Percentiles rank a stretch among this genome's conserved stretches.
phyloP scores from a whole-genome alignment of 2,329 filamentous ascomycete species.

The Ceratocystis cubensis region DNA sequence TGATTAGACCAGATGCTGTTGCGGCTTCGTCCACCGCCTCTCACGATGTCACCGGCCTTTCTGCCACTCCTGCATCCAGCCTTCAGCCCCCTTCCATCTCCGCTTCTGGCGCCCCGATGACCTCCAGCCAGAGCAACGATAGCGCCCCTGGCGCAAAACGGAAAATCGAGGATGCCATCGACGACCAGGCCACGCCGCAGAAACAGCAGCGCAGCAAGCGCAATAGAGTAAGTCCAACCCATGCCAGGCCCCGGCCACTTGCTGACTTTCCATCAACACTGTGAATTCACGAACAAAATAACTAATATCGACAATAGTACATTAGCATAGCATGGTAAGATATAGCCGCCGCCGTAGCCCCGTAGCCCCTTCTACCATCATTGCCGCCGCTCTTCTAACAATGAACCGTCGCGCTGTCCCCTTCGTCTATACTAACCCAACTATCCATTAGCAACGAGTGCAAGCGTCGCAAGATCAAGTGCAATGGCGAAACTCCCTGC shows the following conservation, averaged over 20 bases:
- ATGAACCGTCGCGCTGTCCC: neutral
- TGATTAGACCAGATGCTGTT: neutral
- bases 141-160: slow-evolving; percentile 26
- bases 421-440: neutral
- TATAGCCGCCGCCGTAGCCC: neutral
- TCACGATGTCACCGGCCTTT: neutral
- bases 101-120: neutral
- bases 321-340: slow-evolving; percentile 49
- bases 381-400: neutral
- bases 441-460: slow-evolving; percentile 48
- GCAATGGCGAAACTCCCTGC: slow-evolving; percentile 57
- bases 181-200: slow-evolving; percentile 30
- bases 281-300: neutral
- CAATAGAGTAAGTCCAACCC: slow-evolving; percentile 38
- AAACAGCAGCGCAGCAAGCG: slow-evolving; percentile 49
- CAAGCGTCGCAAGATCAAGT: slow-evolving; percentile 64
- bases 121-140: neutral
- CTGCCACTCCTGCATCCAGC: neutral
- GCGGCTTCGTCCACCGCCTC: neutral
- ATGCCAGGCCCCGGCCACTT: neutral
- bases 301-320: slow-evolving; percentile 32
- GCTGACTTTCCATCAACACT: too few species aligned
- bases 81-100: neutral
- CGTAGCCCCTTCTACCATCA: slow-evolving; percentile 14
- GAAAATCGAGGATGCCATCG: slow-evolving; percentile 29